Conservation (phyloP, 257 asterid species). For the Plantago ovata region DNA sequence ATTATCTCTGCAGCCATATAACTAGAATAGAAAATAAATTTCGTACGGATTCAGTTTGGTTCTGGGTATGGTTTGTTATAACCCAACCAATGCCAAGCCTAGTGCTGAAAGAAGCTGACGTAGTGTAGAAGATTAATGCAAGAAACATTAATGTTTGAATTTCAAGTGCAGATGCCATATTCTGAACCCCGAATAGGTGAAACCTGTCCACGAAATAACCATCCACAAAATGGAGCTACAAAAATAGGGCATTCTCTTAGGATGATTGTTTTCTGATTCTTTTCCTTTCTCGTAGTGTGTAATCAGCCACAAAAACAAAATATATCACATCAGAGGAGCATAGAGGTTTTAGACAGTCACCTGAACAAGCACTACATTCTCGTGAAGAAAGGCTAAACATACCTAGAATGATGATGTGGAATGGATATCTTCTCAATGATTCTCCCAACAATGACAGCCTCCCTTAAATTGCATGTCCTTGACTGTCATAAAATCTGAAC, state of each 20-base stretch:
- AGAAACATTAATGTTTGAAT: too few relatives aligned
- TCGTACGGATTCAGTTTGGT: too few relatives aligned
- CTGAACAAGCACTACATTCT: neutral
- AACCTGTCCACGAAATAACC: too few relatives aligned
- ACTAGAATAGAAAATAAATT: too few relatives aligned
- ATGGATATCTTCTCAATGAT: constrained; percentile 78
- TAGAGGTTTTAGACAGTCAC: neutral
- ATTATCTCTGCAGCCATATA: too few relatives aligned
- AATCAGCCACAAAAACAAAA: neutral
- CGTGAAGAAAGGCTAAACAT: neutral
- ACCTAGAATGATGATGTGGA: constrained; percentile 95
- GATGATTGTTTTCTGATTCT: neutral
- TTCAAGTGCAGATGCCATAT: too few relatives aligned
- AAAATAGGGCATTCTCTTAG: neutral
- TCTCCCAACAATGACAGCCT: constrained; percentile 89
- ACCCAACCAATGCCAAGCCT: too few relatives aligned
- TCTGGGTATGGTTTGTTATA: too few relatives aligned
- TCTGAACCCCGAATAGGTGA: too few relatives aligned
- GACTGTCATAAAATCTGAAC: constrained; percentile 47
- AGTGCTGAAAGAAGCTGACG: too few relatives aligned
- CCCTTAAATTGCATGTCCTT: constrained; percentile 73
- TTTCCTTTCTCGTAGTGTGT: neutral
- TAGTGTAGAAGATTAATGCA: too few relatives aligned
- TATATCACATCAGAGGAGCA: neutral
- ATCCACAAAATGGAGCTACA: too few relatives aligned